These are phyloP conservation scores for Leccinum angustisporum DNA, from an alignment of 1,284 basidiomycete genomes.

Conservation along the genomic window DNA sequence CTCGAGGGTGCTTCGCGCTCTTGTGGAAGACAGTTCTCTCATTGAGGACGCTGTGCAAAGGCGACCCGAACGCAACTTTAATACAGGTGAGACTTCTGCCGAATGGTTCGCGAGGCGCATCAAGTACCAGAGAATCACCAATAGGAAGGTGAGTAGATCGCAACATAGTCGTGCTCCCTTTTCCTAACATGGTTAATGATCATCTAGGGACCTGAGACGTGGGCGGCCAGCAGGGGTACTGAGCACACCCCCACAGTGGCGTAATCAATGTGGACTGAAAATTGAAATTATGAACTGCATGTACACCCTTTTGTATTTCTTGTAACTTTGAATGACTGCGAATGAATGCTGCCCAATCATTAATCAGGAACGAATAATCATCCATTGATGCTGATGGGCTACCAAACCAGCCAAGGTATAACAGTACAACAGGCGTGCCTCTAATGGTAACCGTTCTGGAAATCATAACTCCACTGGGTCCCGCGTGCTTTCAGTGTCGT, in stretches of 20 bases:
- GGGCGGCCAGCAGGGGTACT: slow-evolving; percentile 37
- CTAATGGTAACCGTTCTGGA: background rate
- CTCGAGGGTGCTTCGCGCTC: slow-evolving; percentile 44
- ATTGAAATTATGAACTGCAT: background rate
- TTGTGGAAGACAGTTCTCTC: slow-evolving; percentile 49
- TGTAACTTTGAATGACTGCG: background rate
- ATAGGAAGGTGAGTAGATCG: slow-evolving; percentile 37
- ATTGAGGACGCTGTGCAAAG: slow-evolving; percentile 42
- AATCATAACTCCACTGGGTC: slow-evolving; percentile 48
- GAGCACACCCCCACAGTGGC: slow-evolving; percentile 30
- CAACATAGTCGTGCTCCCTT: background rate
- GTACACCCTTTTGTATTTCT: background rate
- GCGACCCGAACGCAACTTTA: slow-evolving; percentile 35
- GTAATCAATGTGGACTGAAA: slow-evolving; percentile 7
- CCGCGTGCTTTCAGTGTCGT: no score
- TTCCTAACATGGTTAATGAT: slow-evolving; percentile 2
- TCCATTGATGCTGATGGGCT: background rate
- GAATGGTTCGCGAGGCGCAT: slow-evolving; percentile 52
- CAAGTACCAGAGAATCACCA: slow-evolving; percentile 45
- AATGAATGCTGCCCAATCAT: background rate
- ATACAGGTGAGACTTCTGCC: slow-evolving; percentile 42
- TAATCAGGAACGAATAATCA: background rate
- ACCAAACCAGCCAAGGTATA: background rate
- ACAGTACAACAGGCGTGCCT: background rate
- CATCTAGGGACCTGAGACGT: slow-evolving; percentile 36